These are phyloP conservation scores for Lachnellula hyalina DNA, from an alignment of 2,329 filamentous ascomycete genomes.

Conservation along the genomic window DNA sequence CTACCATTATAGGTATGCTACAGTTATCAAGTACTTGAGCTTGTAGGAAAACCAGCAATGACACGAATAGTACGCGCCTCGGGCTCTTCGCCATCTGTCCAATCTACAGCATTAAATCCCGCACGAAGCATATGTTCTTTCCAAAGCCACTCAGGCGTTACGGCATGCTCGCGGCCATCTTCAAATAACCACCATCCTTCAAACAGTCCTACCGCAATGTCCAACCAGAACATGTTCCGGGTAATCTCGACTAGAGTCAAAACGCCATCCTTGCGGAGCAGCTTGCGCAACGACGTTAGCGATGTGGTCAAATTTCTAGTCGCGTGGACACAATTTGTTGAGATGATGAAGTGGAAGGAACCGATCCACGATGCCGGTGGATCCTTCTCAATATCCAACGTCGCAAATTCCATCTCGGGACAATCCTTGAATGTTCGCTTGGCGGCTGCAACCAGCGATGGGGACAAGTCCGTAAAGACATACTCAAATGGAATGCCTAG, in stretches of 20 bases:
- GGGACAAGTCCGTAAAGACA: slow-evolving; percentile 40
- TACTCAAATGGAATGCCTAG: slow-evolving; percentile 32
- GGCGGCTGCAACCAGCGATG: slow-evolving; percentile 24
- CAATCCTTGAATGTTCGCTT: slow-evolving; percentile 19
- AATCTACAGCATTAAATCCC: neutral
- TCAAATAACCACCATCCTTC: slow-evolving; percentile 24
- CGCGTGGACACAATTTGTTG: slow-evolving; percentile 21
- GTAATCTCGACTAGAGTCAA: slow-evolving; percentile 18
- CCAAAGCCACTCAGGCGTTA: slow-evolving; percentile 7
- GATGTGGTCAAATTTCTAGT: slow-evolving; percentile 7
- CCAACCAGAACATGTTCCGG: slow-evolving; percentile 15
- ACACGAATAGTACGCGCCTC: neutral
- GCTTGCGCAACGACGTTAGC: slow-evolving; percentile 2
- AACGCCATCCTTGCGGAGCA: slow-evolving; percentile 12
- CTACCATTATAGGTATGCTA: too few species aligned
- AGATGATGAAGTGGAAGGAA: slow-evolving; percentile 15
- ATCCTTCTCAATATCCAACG: slow-evolving; percentile 14
- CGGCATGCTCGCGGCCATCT: slow-evolving; percentile 14
- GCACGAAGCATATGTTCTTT: neutral
- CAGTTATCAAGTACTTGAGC: too few species aligned
- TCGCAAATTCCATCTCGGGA: slow-evolving; percentile 11
- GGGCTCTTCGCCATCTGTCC: slow-evolving; percentile 9
- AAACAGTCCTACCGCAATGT: slow-evolving; percentile 22
- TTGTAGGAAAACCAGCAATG: neutral
- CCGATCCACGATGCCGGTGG: slow-evolving; percentile 4